Evolutionary conservation across 164 flowering plant genomes (phyloP).

Genomic region (Stephania cephalantha): DNA sequence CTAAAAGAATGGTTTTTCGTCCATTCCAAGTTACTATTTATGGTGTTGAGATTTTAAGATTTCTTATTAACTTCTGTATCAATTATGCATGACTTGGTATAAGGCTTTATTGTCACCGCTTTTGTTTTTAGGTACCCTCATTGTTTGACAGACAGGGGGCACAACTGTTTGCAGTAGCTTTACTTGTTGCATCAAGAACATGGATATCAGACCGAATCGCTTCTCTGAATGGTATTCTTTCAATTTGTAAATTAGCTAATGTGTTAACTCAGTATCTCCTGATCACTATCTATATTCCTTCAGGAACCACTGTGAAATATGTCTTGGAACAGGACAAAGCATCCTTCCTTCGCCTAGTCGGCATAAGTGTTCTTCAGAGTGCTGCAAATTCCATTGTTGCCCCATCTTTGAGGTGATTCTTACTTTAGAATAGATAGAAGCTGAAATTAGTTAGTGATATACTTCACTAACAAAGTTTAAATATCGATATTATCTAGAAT

Average conservation of each 20-base stretch:
- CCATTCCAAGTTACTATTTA: not conserved
- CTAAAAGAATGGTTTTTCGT: too few relatives aligned
- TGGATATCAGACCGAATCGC: conserved; percentile 99
- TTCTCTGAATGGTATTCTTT: conserved; percentile 74
- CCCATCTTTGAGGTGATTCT: conserved; percentile 80
- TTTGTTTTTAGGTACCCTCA: conserved; percentile 66
- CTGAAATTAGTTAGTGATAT: not conserved
- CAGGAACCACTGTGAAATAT: conserved; percentile 94
- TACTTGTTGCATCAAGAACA: conserved; percentile 89
- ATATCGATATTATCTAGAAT: not conserved
- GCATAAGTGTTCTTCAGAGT: conserved; percentile 89
- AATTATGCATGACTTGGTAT: not conserved
- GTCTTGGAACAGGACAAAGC: conserved; percentile 97
- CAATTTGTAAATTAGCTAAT: not conserved
- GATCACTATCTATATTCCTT: conserved; percentile 8
- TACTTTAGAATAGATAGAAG: not conserved
- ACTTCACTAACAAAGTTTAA: not conserved
- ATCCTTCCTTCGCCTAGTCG: conserved; percentile 72
- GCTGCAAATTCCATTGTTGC: conserved; percentile 90
- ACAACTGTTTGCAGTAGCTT: conserved; percentile 79
- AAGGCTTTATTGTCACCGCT: conserved; percentile 10
- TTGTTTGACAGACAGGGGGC: conserved; percentile 91
- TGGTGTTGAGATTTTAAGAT: not conserved
- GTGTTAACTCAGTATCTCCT: not conserved
- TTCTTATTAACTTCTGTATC: not conserved